Base-by-base conservation (phyloP, 208 protist genomes). In the Phytomonas serpens region DNA sequence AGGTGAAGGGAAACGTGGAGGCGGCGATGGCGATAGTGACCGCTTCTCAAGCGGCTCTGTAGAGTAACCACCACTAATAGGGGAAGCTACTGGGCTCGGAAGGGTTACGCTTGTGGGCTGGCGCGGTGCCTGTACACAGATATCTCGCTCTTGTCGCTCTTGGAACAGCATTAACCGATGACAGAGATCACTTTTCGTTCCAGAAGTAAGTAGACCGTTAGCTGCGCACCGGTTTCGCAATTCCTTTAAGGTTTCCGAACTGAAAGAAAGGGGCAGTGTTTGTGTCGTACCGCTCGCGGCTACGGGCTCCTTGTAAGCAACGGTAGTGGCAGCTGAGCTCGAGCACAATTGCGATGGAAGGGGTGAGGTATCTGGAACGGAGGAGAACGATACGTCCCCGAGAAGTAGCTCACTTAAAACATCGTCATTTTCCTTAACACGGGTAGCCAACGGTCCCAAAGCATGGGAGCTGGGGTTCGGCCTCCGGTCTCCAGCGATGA, bases 131-230 rank as follows among this genome's bases (percentile, higher is more conserved):
- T 23, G 19, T 6, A 9, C 19, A 1, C 27, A 31, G 6, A 29
- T 0, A 61, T n/a, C 23, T 0, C 4, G 16, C 16, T 27, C 19
- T 40, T 31, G 23, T 6, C 67, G 62, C 16, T 57, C 19, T 27
- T 75, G 40, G 66, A 79, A 79, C 6, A 72, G 52, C 19, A 14
- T 30, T n/a, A 85, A 74, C 30, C 80, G 80, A 66, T 77, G 71
- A n/a, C 63, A 33, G 42, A 90, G 77, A 29, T 78, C 75, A 0
- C 69, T 47, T 64, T 88, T 87, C 0, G 72, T 73, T 19, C 85
- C 82, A 10, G 63, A 77, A 36, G 64, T 79, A 30, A 87, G 71
- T 52, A 90, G 76, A 13, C 85, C 82, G 10, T 65, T 72, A n/a
- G 73, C 73, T 30, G 62, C 61, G 52, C 85, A 90, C 51, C 14